Conservation (phyloP, 1,284 basidiomycete genomes). For the Megacollybia platyphylla region DNA sequence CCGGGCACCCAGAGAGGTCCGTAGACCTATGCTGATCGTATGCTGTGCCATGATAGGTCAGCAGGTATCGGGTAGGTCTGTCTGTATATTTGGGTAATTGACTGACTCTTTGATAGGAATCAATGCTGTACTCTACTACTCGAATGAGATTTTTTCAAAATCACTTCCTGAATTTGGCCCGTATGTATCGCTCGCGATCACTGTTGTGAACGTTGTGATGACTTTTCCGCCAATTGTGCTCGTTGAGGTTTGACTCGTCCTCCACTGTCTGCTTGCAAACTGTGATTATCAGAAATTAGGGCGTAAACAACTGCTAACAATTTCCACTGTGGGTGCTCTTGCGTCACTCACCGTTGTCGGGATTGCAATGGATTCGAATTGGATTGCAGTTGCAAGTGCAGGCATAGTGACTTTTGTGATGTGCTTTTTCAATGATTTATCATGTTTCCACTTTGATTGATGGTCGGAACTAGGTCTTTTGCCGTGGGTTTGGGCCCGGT, state of each 20-base stretch:
- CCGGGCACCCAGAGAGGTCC: constrained; percentile 34
- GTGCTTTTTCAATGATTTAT: constrained; percentile 17
- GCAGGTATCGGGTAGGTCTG: constrained; percentile 55
- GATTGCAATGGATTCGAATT: constrained; percentile 53
- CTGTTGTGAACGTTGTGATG: constrained; percentile 66
- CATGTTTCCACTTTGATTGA: neutral
- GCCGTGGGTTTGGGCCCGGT: constrained; percentile 85
- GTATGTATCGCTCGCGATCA: constrained; percentile 68
- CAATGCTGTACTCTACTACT: constrained; percentile 73
- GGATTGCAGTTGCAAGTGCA: constrained; percentile 53
- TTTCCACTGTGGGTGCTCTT: constrained; percentile 53
- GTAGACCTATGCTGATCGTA: constrained; percentile 58
- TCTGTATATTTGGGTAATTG: neutral
- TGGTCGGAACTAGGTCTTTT: constrained; percentile 51
- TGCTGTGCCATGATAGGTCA: constrained; percentile 68
- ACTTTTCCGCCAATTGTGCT: constrained; percentile 67
- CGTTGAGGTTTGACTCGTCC: constrained; percentile 51
- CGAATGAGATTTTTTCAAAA: constrained; percentile 73
- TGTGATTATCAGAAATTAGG: constrained; percentile 42
- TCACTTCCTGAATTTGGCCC: constrained; percentile 68
- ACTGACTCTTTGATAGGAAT: constrained; percentile 18
- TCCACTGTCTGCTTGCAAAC: neutral
- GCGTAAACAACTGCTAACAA: constrained; percentile 40
- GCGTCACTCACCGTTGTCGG: constrained; percentile 60
- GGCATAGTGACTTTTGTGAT: constrained; percentile 79